A percentile compares a stretch with the other conserved stretches of the same genome.
Evolutionary conservation across 345 rosid species (phyloP).

Genomic region (Erucastrum elatum): DNA sequence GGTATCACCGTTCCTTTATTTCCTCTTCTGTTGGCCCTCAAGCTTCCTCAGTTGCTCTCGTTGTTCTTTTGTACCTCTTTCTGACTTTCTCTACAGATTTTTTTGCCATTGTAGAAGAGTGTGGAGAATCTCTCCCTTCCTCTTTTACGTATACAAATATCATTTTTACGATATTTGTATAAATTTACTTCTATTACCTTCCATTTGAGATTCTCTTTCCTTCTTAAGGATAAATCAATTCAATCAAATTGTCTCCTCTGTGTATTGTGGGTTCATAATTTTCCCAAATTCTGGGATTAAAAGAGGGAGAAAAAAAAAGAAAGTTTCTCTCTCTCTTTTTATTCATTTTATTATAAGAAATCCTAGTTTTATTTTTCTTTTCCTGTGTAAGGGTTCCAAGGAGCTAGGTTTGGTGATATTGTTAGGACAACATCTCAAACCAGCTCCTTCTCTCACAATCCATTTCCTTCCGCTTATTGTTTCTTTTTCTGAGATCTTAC

Average conservation of each 20-base stretch:
- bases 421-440: conserved; percentile 28
- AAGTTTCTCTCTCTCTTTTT: not conserved
- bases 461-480: not conserved
- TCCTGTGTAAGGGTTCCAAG: not conserved
- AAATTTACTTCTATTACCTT: not conserved
- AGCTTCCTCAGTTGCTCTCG: not conserved
- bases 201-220: conserved; percentile 12
- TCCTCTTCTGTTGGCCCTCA: conserved; percentile 18
- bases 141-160: not conserved
- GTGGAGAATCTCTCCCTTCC: conserved; percentile 9
- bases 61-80: not conserved
- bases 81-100: not conserved
- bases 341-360: not conserved
- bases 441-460: conserved; percentile 34
- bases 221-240: not conserved
- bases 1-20: conserved; percentile 22
- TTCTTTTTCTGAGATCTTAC: not conserved
- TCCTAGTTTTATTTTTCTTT: not conserved
- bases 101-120: not conserved
- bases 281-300: conserved; percentile 10
- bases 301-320: not conserved
- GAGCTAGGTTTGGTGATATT: conserved; percentile 38
- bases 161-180: not conserved
- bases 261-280: conserved; percentile 9
- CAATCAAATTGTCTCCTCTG: not conserved